Evolutionary conservation across 768 basidiomycete species (phyloP).

Genomic region (Leccinum disarticulatum): DNA sequence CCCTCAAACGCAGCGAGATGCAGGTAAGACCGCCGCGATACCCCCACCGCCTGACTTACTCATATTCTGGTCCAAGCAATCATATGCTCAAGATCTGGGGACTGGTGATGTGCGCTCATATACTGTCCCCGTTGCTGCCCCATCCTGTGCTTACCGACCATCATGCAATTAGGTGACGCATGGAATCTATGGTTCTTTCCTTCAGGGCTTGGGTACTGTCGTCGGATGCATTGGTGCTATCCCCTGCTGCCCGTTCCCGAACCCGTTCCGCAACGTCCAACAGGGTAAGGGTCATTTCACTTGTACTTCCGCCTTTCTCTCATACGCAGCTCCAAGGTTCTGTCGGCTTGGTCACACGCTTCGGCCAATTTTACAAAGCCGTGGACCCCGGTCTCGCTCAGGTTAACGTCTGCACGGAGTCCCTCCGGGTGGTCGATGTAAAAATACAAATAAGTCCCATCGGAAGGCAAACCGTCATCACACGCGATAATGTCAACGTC

Average conservation of each 20-base stretch:
- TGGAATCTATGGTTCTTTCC: slow-evolving; percentile 80
- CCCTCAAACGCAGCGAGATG: slow-evolving; percentile 83
- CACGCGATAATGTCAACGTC: slow-evolving; percentile 94
- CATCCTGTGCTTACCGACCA: not conserved
- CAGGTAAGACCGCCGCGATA: slow-evolving; percentile 50
- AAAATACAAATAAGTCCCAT: slow-evolving; percentile 94
- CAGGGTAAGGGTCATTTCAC: slow-evolving; percentile 54
- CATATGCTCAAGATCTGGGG: slow-evolving; percentile 90
- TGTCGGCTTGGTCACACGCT: slow-evolving; percentile 89
- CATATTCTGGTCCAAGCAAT: slow-evolving; percentile 53
- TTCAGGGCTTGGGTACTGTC: slow-evolving; percentile 65
- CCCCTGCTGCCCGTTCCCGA: slow-evolving; percentile 83
- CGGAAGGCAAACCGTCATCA: slow-evolving; percentile 87
- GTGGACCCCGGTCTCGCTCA: slow-evolving; percentile 91
- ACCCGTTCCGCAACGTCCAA: slow-evolving; percentile 82
- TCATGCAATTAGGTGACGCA: slow-evolving; percentile 59
- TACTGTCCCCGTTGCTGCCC: not conserved
- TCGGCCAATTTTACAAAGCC: slow-evolving; percentile 95
- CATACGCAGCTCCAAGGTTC: slow-evolving; percentile 50
- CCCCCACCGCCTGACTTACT: not conserved
- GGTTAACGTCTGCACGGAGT: slow-evolving; percentile 94
- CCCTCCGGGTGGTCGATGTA: slow-evolving; percentile 84
- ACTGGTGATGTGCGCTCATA: slow-evolving; percentile 46
- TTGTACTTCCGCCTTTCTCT: slow-evolving; percentile 12
- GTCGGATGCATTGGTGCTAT: slow-evolving; percentile 73